Conservation (phyloP, 2,329 filamentous ascomycete species). For the Bisporella sp. region DNA sequence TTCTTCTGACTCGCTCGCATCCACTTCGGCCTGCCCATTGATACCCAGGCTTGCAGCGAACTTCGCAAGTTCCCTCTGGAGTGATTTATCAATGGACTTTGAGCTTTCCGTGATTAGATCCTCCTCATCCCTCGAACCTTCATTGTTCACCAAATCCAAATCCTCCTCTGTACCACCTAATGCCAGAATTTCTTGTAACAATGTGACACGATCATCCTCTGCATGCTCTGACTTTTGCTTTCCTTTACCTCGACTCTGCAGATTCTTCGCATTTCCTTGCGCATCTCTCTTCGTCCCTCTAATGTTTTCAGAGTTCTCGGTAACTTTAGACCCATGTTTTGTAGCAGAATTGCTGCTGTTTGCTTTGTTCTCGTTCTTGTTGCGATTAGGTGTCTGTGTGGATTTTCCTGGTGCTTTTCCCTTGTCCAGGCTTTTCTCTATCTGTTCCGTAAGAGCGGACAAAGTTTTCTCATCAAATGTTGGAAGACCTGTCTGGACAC, state of each 20-base stretch:
- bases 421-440: conserved; percentile 44
- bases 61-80: conserved; percentile 43
- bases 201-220: conserved; percentile 26
- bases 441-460: conserved; percentile 46
- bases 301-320: conserved; percentile 10
- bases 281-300: conserved; percentile 28
- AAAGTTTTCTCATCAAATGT: conserved; percentile 45
- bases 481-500: conserved; percentile 22
- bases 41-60: conserved; percentile 46
- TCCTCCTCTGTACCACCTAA: conserved; percentile 61
- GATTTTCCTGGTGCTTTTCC: conserved; percentile 22
- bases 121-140: conserved; percentile 44
- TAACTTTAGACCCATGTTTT: conserved; percentile 8
- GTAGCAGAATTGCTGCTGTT: conserved; percentile 7
- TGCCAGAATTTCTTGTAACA: conserved; percentile 57
- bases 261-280: conserved; percentile 24
- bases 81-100: conserved; percentile 36
- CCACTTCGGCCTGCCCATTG: conserved; percentile 31
- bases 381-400: conserved; percentile 13
- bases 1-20: conserved; percentile 25
- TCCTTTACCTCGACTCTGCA: conserved; percentile 15
- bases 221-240: conserved; percentile 9
- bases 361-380: conserved; percentile 39
- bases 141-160: conserved; percentile 50
- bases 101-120: conserved; percentile 15